Conservation (phyloP, 306 rosid genomes). For the Inga oerstediana region DNA sequence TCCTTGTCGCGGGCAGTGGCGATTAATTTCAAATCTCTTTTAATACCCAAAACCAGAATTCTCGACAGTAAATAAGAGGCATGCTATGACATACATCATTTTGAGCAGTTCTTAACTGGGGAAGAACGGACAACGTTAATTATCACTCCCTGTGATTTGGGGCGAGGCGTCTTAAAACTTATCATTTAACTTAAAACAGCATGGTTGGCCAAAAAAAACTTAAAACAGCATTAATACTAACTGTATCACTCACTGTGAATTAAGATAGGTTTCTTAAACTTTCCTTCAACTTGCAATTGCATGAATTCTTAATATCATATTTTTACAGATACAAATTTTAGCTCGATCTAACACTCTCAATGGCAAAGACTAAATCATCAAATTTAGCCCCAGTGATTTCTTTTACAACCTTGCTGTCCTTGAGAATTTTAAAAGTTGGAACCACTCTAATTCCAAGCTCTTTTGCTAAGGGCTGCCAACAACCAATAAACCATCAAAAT, state of each 20-base stretch:
- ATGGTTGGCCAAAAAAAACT: neutral
- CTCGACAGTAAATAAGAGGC: neutral
- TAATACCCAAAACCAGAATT: neutral
- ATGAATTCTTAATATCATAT: conserved; percentile 42
- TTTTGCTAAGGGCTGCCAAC: conserved; percentile 85
- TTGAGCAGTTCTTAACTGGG: conserved; percentile 24
- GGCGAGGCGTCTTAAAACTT: conserved; percentile 32
- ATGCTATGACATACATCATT: neutral
- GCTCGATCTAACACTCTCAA: conserved; percentile 71
- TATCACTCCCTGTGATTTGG: neutral
- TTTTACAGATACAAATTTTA: conserved; percentile 30
- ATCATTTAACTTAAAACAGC: neutral
- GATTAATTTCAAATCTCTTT: neutral
- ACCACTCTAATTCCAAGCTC: conserved; percentile 96
- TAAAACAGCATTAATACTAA: conserved; percentile 22
- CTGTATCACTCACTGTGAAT: neutral
- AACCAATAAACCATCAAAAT: conserved; percentile 38
- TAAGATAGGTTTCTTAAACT: conserved; percentile 31
- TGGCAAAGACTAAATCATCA: conserved; percentile 82
- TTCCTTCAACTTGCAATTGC: conserved; percentile 28
- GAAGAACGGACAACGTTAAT: conserved; percentile 9
- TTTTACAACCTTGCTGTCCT: conserved; percentile 75
- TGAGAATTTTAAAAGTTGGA: conserved; percentile 93
- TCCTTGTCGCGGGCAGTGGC: neutral
- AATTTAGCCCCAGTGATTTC: conserved; percentile 92